Evolutionary conservation across 2,329 filamentous ascomycete species (phyloP).

Genomic region (Achaetomium macrosporum): DNA sequence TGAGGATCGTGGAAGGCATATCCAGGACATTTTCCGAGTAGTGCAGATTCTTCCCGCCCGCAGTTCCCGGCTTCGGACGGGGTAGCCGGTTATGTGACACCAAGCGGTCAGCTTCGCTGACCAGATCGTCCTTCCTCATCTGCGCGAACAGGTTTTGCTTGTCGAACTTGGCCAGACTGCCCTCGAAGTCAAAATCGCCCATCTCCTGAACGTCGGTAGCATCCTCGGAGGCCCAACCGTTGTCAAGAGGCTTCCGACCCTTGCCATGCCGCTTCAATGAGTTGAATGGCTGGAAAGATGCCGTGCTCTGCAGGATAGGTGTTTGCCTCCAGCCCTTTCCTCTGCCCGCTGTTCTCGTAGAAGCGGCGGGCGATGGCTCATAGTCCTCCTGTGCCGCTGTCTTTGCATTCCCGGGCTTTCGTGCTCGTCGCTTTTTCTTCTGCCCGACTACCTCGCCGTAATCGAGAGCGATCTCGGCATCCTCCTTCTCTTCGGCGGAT

Average conservation of each 20-base stretch:
- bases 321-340: slow-evolving; percentile 56
- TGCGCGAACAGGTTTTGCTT: slow-evolving; percentile 88
- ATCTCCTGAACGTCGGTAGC: slow-evolving; percentile 90
- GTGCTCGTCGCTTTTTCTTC: slow-evolving; percentile 28
- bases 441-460: slow-evolving; percentile 22
- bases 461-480: slow-evolving; percentile 19
- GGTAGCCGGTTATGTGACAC: slow-evolving; percentile 76
- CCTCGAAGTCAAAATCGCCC: slow-evolving; percentile 90
- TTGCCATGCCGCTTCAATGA: slow-evolving; percentile 53
- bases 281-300: slow-evolving; percentile 58
- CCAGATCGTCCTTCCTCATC: slow-evolving; percentile 79
- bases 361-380: slow-evolving; percentile 20
- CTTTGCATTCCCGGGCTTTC: slow-evolving; percentile 30
- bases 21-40: slow-evolving; percentile 89
- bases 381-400: slow-evolving; percentile 26
- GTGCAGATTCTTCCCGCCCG: slow-evolving; percentile 83
- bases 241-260: slow-evolving; percentile 47
- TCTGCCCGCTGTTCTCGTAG: slow-evolving; percentile 25
- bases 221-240: slow-evolving; percentile 93
- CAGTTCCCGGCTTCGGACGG: slow-evolving; percentile 59
- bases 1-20: slow-evolving; percentile 37
- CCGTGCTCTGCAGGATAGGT: slow-evolving; percentile 53
- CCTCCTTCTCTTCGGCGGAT: slow-evolving; percentile 19
- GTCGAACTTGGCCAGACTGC: slow-evolving; percentile 88
- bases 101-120: slow-evolving; percentile 84